These are phyloP conservation scores for Raphanus raphanistrum DNA, from an alignment of 345 rosid genomes.

Conservation along the genomic window DNA sequence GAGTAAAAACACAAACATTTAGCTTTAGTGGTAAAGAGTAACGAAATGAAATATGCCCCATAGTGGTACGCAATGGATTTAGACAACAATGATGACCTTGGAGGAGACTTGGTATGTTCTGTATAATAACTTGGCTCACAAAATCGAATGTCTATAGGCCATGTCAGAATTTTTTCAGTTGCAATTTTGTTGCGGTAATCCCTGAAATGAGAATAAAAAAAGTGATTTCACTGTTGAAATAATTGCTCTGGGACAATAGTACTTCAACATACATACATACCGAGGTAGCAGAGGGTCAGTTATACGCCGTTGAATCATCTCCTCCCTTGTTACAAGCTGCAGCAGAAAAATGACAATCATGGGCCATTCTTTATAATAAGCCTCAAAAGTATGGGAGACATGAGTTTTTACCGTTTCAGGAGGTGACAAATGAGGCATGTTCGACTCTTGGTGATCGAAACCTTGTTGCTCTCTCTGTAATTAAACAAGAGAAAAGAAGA, in stretches of 20 bases:
- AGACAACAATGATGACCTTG: conserved; percentile 53
- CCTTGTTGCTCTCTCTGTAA: conserved; percentile 66
- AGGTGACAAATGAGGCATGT: conserved; percentile 65
- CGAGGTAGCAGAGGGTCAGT: conserved; percentile 85
- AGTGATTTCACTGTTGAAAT: not conserved
- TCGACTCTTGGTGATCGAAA: conserved; percentile 64
- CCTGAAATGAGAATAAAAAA: conserved; percentile 50
- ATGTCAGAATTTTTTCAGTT: conserved; percentile 46
- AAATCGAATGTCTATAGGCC: conserved; percentile 90
- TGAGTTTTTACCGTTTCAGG: conserved; percentile 69
- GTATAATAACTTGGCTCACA: conserved; percentile 69
- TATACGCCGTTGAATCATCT: conserved; percentile 62
- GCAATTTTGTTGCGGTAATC: conserved; percentile 78
- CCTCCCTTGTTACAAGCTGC: conserved; percentile 81
- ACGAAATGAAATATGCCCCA: not conserved
- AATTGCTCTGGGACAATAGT: not conserved
- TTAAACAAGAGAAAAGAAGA: not conserved
- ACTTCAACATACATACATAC: conserved; percentile 45
- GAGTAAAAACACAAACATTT: not conserved
- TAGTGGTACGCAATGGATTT: not conserved
- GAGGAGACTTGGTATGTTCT: conserved; percentile 70
- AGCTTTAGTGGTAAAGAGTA: not conserved
- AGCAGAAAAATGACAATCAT: conserved; percentile 26
- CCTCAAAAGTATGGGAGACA: conserved; percentile 12
- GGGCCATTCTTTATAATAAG: not conserved